These are phyloP conservation scores for Phytophthora syringae DNA, from an alignment of 352 stramenopile species.

Conservation along the genomic window DNA sequence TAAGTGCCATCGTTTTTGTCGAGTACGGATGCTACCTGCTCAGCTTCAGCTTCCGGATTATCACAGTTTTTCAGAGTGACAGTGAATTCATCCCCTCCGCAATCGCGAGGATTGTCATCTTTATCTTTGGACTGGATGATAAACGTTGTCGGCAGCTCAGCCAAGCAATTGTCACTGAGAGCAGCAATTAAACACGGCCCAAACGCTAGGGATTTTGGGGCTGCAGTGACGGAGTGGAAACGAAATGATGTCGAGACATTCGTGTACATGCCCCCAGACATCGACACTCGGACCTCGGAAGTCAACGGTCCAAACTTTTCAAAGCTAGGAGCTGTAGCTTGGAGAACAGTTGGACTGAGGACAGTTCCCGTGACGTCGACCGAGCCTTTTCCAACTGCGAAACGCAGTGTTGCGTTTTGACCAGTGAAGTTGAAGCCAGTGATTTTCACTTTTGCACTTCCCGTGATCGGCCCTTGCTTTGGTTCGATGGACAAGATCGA, in stretches of 20 bases:
- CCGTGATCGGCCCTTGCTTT: slow-evolving; percentile 94
- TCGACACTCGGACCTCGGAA: slow-evolving; percentile 89
- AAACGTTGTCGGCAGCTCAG: slow-evolving; percentile 84
- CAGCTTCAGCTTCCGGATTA: slow-evolving; percentile 47
- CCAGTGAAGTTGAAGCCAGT: slow-evolving; percentile 94
- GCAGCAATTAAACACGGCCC: slow-evolving; percentile 87
- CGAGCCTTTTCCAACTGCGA: slow-evolving; percentile 93
- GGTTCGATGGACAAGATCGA: slow-evolving; percentile 92
- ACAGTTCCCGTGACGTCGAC: slow-evolving; percentile 92
- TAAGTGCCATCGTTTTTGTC: slow-evolving; percentile 97
- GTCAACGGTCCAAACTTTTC: slow-evolving; percentile 93
- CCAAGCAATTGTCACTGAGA: slow-evolving; percentile 71
- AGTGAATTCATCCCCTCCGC: slow-evolving; percentile 95
- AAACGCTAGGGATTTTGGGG: slow-evolving; percentile 93
- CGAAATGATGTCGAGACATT: slow-evolving; percentile 89
- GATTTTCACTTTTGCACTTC: slow-evolving; percentile 90
- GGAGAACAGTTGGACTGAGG: slow-evolving; percentile 85
- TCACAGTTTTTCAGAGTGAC: slow-evolving; percentile 64
- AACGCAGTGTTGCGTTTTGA: slow-evolving; percentile 87
- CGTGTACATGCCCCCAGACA: slow-evolving; percentile 93
- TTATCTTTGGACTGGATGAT: slow-evolving; percentile 94
- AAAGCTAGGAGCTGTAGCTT: slow-evolving; percentile 93
- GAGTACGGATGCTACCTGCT: slow-evolving; percentile 55
- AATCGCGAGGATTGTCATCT: slow-evolving; percentile 88
- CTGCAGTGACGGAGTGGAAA: slow-evolving; percentile 95